Evolutionary conservation across 768 basidiomycete species (phyloP), one percentile per base, ranked within the genome.

Genomic region (Leccinum fibrillosum): DNA sequence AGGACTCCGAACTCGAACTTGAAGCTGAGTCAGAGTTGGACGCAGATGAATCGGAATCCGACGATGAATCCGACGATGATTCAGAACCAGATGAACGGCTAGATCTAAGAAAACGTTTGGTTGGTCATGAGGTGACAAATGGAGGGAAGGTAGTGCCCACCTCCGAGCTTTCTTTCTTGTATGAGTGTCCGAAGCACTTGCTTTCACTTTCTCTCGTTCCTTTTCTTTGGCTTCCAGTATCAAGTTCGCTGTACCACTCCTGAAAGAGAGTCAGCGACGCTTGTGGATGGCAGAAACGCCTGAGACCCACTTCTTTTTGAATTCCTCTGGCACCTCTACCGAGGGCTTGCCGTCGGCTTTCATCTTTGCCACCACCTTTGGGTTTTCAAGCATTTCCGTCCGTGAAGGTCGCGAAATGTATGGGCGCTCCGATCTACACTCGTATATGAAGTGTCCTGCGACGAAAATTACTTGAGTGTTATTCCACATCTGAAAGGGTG

Each of bases 351-450:
- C 88, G 8, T 86, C 83, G 0, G 79, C 76, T 71, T 83, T 88
- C 39, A 89, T 72, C 71, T 90, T 90, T 4, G 85, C 81, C 8
- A 88, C 74, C 2, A 84, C 51, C 23, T 74, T 78, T 3, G 92
- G 92, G 55, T 92, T 90, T 65, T 93, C 89, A 15, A 98, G 82
- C 71, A 88, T 85, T 65, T 94, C 83, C 2, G 92, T 92, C 44
- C 94, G 83, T 35, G 92, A 94, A 2, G 94, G 94, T n/a, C 95
- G 82, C 11, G 91, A 84, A 42, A 92, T 78, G 70, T 97, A 98
- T 25, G 92, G 90, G 2, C 89, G 81, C 21, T 82, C 65, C 17
- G 81, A 80, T 73, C 92, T 92, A 82, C 95, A 98, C 75, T 97
- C 84, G 68, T 88, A 98, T 12, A 86, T 97, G 70, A 88, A 95